Conservation (phyloP, 305 asterid genomes). For the Fraxinus platypoda region DNA sequence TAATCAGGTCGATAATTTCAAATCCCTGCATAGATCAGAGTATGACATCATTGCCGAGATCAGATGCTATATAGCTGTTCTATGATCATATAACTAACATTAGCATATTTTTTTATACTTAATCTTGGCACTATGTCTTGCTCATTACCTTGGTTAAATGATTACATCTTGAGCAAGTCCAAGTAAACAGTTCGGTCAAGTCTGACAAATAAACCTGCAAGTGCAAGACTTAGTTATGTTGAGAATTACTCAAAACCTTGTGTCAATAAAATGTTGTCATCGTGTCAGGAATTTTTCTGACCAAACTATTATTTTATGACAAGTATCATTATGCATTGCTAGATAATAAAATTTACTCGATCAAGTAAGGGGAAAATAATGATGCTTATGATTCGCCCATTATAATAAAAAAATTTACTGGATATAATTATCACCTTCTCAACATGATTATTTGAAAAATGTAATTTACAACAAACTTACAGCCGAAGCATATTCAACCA, state of each 20-base stretch:
- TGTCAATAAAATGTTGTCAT: background rate
- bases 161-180: constrained; percentile 97
- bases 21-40: constrained; percentile 63
- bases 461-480: constrained; percentile 44
- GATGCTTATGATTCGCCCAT: background rate
- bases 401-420: background rate
- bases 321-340: background rate
- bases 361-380: no score
- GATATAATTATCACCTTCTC: constrained; percentile 7
- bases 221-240: constrained; percentile 13
- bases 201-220: constrained; percentile 89
- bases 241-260: background rate
- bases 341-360: constrained; percentile 6
- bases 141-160: constrained; percentile 68
- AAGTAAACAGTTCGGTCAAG: constrained; percentile 72
- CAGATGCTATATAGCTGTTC: constrained; percentile 8
- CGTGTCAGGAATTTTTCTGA: background rate
- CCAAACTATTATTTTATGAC: background rate
- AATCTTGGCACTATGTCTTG: background rate
- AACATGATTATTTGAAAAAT: background rate
- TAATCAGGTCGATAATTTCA: constrained; percentile 81
- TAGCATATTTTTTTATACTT: background rate
- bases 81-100: constrained; percentile 11
- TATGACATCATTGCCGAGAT: constrained; percentile 19
- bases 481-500: constrained; percentile 97